Conservation (phyloP, 495 filamentous ascomycete genomes). For the Xylaria cubensis region DNA sequence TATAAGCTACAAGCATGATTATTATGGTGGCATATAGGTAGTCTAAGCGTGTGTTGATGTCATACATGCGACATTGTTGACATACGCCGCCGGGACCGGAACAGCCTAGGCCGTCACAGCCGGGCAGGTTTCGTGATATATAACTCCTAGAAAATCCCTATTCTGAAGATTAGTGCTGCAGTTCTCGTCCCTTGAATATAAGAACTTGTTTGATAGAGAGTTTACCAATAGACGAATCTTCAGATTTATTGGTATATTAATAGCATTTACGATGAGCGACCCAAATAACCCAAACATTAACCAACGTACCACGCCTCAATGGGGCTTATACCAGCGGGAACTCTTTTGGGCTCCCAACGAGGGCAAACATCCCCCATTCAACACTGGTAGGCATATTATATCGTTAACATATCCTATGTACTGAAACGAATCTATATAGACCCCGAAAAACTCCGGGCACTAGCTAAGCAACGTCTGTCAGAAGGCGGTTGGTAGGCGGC, state of each 20-base stretch:
- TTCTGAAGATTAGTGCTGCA: background rate
- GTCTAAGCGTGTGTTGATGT: background rate
- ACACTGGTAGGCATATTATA: conserved; percentile 46
- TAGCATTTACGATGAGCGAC: conserved; percentile 52
- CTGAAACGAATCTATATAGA: conserved; percentile 44
- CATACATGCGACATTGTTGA: background rate
- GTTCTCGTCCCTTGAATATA: background rate
- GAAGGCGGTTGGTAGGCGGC: conserved; percentile 52
- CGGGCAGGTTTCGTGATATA: background rate
- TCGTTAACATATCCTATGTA: background rate
- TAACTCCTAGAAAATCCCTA: background rate
- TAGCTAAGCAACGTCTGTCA: conserved; percentile 62
- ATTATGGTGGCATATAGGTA: background rate
- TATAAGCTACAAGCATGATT: background rate
- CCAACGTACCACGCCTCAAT: conserved; percentile 64
- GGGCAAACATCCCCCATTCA: conserved; percentile 62
- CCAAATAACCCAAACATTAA: conserved; percentile 63
- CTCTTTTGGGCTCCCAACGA: conserved; percentile 66
- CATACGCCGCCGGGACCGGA: background rate
- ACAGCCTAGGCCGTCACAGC: background rate
- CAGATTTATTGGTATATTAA: no score
- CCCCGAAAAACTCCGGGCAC: conserved; percentile 62
- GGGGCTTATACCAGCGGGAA: conserved; percentile 66
- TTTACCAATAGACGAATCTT: background rate
- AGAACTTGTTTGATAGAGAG: background rate